Conservation (phyloP, 2,329 filamentous ascomycete species). For the Leptographium wingfieldii region DNA sequence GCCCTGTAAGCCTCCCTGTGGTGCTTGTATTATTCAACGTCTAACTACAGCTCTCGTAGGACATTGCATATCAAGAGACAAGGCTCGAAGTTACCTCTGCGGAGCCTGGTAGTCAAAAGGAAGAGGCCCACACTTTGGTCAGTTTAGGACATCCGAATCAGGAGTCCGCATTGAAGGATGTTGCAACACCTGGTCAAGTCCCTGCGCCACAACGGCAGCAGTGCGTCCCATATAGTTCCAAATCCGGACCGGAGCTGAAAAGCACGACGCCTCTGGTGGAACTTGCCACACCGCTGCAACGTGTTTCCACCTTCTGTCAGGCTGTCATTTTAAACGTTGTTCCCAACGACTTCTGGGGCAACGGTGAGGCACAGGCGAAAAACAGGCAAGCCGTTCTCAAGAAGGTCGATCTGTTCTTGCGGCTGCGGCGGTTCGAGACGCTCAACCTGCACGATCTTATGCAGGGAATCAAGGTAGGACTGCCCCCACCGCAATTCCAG, state of each 20-base stretch:
- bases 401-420: conserved; percentile 66
- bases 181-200: not conserved
- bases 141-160: not conserved
- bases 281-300: conserved; percentile 51
- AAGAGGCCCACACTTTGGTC: not conserved
- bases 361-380: conserved; percentile 32
- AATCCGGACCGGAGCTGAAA: not conserved
- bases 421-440: conserved; percentile 67
- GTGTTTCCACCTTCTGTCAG: conserved; percentile 79
- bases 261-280: conserved; percentile 41
- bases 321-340: conserved; percentile 61
- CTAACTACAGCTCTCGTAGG: not conserved
- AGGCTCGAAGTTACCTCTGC: not conserved
- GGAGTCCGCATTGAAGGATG: not conserved
- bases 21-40: not conserved
- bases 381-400: conserved; percentile 53
- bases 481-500: not conserved
- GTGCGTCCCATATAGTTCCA: not conserved
- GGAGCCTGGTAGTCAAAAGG: not conserved
- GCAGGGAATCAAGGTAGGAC: conserved; percentile 59
- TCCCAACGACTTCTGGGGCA: conserved; percentile 64
- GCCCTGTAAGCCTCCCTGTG: conserved; percentile 37
- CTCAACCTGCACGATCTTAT: conserved; percentile 66
- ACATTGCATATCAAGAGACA: not conserved
- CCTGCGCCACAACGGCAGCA: not conserved